Evolutionary conservation across 192 early-diverging fungal species (phyloP).

Genomic region (Entomortierella lignicola): DNA sequence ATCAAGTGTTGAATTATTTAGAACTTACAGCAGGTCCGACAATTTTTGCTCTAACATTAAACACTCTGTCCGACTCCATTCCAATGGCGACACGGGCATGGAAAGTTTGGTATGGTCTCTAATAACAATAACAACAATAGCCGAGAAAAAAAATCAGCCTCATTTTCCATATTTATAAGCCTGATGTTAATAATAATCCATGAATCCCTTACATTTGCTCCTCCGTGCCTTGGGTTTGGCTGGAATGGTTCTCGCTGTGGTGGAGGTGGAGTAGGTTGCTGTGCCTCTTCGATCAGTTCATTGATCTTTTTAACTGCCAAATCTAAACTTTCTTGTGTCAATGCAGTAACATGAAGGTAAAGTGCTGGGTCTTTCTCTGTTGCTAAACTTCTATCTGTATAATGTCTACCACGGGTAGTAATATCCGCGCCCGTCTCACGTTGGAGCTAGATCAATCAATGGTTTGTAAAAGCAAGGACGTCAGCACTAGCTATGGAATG

Average conservation of each 20-base stretch:
- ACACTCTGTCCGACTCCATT: slow-evolving; percentile 78
- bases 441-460: slow-evolving; percentile 59
- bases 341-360: slow-evolving; percentile 80
- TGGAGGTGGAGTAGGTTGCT: slow-evolving; percentile 46
- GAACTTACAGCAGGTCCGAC: slow-evolving; percentile 78
- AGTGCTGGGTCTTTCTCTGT: slow-evolving; percentile 84
- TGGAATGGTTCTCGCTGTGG: slow-evolving; percentile 39
- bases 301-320: slow-evolving; percentile 79
- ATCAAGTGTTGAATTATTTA: neutral
- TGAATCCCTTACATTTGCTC: slow-evolving; percentile 27
- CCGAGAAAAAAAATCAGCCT: too few relatives aligned
- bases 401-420: slow-evolving; percentile 87
- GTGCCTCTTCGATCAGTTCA: slow-evolving; percentile 75
- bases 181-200: neutral
- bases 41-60: slow-evolving; percentile 88
- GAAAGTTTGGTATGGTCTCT: slow-evolving; percentile 60
- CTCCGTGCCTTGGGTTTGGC: slow-evolving; percentile 19
- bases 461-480: neutral
- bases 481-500: neutral
- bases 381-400: slow-evolving; percentile 75
- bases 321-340: slow-evolving; percentile 73
- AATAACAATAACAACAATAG: too few relatives aligned
- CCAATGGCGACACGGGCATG: slow-evolving; percentile 80
- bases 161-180: too few relatives aligned
- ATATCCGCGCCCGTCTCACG: slow-evolving; percentile 85